phyloP scores from a whole-genome alignment of 148 eudicot genomes.

The Cornus suecica region DNA sequence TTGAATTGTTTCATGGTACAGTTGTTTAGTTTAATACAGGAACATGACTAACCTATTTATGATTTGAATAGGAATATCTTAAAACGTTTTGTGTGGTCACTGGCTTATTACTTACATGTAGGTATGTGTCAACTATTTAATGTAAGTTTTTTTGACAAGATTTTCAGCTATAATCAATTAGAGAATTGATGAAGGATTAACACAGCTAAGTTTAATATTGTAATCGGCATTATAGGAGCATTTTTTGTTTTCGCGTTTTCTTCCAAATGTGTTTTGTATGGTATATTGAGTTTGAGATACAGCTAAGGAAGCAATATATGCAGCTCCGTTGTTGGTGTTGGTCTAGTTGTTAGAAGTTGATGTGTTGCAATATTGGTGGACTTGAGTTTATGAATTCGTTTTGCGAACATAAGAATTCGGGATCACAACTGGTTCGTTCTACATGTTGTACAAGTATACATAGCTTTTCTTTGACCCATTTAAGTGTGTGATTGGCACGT shows the following conservation, averaged over 20 bases:
- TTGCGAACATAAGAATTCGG: neutral
- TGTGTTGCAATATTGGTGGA: neutral
- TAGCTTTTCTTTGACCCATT: neutral
- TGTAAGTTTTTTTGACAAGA: neutral
- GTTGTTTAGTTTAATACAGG: neutral
- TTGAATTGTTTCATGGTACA: neutral
- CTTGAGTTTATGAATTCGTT: too few species aligned
- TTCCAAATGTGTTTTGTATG: neutral
- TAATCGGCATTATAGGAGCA: neutral
- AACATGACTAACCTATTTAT: neutral
- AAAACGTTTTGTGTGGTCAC: neutral
- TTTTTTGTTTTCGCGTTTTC: neutral
- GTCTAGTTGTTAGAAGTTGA: neutral
- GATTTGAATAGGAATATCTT: neutral
- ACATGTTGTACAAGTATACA: neutral
- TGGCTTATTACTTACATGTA: too few species aligned
- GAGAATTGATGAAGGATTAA: too few species aligned
- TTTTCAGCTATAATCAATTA: too few species aligned
- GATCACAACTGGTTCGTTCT: neutral
- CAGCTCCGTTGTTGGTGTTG: neutral
- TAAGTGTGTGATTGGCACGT: neutral
- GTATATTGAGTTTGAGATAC: neutral
- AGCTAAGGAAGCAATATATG: neutral
- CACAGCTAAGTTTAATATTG: neutral
- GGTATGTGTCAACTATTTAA: neutral